Evolutionary conservation across 2,329 filamentous ascomycete species (phyloP), one percentile per base, ranked within the genome.

Genomic region (Penicillium sp.): DNA sequence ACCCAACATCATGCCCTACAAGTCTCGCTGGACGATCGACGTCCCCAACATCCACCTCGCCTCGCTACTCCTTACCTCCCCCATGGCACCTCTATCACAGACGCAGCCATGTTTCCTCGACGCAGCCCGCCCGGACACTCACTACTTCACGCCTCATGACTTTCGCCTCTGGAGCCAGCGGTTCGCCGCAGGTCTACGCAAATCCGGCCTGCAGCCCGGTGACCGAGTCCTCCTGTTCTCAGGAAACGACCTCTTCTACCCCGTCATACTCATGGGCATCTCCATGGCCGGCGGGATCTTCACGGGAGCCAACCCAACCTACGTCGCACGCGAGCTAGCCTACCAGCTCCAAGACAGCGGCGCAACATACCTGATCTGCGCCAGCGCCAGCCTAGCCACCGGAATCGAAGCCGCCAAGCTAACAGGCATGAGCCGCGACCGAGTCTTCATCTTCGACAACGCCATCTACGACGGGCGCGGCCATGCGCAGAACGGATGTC

Each of bases 221-320:
- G 87, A 90, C 58, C 81, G 87, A 2, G 81, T 92, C 4, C 72
- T 92, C 41, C 71, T 92, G 18, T 91, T 86, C 69, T 84, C 85
- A 0, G 80, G 82, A 20, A 92, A 91, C 68, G 84, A 80, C 57
- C 68, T 92, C 12, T 88, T 86, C 72, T 88, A 85, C 63, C 85
- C 88, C 0, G 75, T 81, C 0, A 74, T 88, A 1, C 81, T 91
- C 46, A 76, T 89, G 67, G 88, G 88, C 13, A 76, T 87, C 18
- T 75, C 89, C 44, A 89, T 89, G 81, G 86, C 88, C 0, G 87
- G 87, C 3, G 87, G 86, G 1, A 74, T 92, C 46, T 92, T 92
- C 71, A 87, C 84, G 0, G 88, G 87, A 24, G 86, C 86, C 1
- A 89, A 89, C 53, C 86, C 86, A 0, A 77, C 76, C 4, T 89